Conservation (phyloP, 345 rosid genomes). For the Moricandia moricandioides region DNA sequence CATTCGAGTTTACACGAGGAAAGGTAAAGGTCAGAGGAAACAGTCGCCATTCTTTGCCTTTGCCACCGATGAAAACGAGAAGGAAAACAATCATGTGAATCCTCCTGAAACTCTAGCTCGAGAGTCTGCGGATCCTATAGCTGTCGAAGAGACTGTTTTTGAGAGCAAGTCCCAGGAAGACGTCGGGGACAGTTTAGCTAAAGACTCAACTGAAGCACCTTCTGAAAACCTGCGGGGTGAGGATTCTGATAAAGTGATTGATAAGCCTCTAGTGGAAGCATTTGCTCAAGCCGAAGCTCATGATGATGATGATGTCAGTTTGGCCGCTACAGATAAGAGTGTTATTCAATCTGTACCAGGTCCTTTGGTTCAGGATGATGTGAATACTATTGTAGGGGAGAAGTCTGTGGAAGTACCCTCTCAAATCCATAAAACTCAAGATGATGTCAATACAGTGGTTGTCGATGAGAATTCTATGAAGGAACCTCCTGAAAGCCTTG, state of each 20-base stretch:
- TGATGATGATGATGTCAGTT: conserved; percentile 22
- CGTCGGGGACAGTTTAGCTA: background rate
- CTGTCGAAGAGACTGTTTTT: background rate
- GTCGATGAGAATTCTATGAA: conserved; percentile 37
- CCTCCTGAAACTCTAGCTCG: conserved; percentile 33
- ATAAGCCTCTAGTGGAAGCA: conserved; percentile 15
- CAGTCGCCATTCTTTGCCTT: conserved; percentile 22
- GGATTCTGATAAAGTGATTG: conserved; percentile 16
- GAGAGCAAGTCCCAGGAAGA: conserved; percentile 13
- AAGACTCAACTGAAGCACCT: conserved; percentile 12
- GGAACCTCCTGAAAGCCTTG: conserved; percentile 32
- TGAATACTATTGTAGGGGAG: background rate
- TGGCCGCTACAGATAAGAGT: conserved; percentile 13
- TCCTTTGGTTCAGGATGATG: conserved; percentile 29
- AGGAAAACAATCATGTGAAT: conserved; percentile 20
- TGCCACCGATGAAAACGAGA: background rate
- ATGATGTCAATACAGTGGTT: conserved; percentile 33
- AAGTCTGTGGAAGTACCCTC: conserved; percentile 24
- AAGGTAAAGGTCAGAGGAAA: conserved; percentile 43
- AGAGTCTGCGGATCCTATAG: conserved; percentile 23
- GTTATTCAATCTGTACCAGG: background rate
- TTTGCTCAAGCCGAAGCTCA: background rate
- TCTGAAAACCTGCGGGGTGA: conserved; percentile 5
- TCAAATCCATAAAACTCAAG: background rate
- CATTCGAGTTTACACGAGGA: conserved; percentile 77